Conservation (phyloP, 192 early-diverging fungal species). For the Dissophora ornata region DNA sequence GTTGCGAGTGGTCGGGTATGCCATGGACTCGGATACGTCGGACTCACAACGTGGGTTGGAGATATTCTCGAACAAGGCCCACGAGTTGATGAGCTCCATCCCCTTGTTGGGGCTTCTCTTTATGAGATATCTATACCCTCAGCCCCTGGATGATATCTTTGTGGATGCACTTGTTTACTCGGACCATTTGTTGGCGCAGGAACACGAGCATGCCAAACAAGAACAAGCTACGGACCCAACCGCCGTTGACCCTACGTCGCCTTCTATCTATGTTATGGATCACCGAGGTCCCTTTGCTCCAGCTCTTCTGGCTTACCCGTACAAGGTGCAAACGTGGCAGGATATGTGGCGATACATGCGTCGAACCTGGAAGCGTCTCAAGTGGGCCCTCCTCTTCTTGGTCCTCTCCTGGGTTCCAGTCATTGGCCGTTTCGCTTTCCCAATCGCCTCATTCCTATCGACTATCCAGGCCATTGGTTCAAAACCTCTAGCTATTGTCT, state of each 20-base stretch:
- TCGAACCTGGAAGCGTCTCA: conserved; percentile 57
- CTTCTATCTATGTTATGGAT: conserved; percentile 46
- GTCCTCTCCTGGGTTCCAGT: conserved; percentile 62
- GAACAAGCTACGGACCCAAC: conserved; percentile 14
- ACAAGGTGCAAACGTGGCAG: conserved; percentile 57
- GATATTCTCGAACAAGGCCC: conserved; percentile 42
- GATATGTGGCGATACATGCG: conserved; percentile 63
- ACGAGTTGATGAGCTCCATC: conserved; percentile 53
- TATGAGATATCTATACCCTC: conserved; percentile 68
- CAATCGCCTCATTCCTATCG: conserved; percentile 61
- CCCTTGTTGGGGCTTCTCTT: conserved; percentile 66
- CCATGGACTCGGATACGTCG: conserved; percentile 39
- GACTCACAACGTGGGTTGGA: conserved; percentile 45
- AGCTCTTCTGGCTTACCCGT: conserved; percentile 40
- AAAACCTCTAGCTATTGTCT: conserved; percentile 53
- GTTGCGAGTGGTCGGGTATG: conserved; percentile 33
- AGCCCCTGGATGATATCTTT: conserved; percentile 69
- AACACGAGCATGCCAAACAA: conserved; percentile 47
- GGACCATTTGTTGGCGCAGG: conserved; percentile 53
- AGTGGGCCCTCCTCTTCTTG: conserved; percentile 55
- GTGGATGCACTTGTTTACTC: conserved; percentile 60
- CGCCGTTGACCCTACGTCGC: conserved; percentile 10
- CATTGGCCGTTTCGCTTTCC: conserved; percentile 65
- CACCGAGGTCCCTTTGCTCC: conserved; percentile 55
- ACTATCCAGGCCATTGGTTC: conserved; percentile 61